These are phyloP conservation scores for Phytophthora idaei DNA, from an alignment of 352 stramenopile species.

Conservation along the genomic window DNA sequence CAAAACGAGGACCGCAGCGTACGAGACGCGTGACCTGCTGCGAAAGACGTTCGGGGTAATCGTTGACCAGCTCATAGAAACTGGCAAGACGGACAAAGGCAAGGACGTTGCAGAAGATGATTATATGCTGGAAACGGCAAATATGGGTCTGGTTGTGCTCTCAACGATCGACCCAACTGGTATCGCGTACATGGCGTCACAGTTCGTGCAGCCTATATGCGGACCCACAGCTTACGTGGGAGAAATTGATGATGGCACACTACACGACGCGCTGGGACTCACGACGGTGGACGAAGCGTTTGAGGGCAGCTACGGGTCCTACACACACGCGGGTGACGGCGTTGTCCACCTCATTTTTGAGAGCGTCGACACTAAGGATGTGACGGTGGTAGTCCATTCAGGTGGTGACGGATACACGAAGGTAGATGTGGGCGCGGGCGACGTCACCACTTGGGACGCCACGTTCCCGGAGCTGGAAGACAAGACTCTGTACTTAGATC, in stretches of 20 bases:
- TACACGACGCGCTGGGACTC: conserved; percentile 40
- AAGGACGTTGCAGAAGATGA: conserved; percentile 32
- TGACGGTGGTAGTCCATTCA: conserved; percentile 34
- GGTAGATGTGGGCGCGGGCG: conserved; percentile 27
- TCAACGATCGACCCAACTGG: conserved; percentile 47
- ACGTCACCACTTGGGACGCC: conserved; percentile 31
- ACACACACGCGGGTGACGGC: conserved; percentile 31
- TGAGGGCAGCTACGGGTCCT: conserved; percentile 36
- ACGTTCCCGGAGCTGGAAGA: conserved; percentile 39
- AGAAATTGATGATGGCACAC: conserved; percentile 48
- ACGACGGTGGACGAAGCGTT: conserved; percentile 43
- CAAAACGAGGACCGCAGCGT: conserved; percentile 21
- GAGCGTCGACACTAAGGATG: conserved; percentile 39
- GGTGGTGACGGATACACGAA: conserved; percentile 28
- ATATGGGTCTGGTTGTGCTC: conserved; percentile 35
- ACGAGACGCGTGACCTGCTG: conserved; percentile 31
- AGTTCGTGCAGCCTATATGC: conserved; percentile 62
- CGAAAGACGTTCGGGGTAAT: conserved; percentile 39
- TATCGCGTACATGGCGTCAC: conserved; percentile 48
- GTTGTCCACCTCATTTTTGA: conserved; percentile 38
- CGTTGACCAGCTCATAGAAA: conserved; percentile 36
- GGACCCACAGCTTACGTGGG: conserved; percentile 47
- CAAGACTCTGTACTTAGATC: conserved; percentile 47
- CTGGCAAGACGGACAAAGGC: conserved; percentile 27
- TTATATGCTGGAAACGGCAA: conserved; percentile 39